These are phyloP conservation scores for Zea luxurians DNA, from an alignment of 176 grass and related monocot genomes.

Conservation along the genomic window DNA sequence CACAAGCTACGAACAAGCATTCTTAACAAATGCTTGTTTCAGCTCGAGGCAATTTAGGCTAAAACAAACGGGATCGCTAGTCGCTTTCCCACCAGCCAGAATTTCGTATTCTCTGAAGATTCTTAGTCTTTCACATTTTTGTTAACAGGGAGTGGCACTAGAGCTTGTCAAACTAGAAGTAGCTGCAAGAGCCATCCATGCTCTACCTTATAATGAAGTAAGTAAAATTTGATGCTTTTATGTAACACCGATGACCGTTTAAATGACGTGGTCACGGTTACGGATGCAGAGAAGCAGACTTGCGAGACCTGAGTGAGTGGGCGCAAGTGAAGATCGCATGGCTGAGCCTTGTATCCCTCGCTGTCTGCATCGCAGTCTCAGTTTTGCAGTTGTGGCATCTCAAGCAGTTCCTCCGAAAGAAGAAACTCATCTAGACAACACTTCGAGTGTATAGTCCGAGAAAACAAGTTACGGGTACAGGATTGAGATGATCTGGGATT, in stretches of 20 bases:
- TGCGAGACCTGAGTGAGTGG: slow-evolving; percentile 58
- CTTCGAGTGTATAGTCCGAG: not conserved
- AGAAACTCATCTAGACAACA: slow-evolving; percentile 60
- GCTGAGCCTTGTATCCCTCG: slow-evolving; percentile 55
- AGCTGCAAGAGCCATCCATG: slow-evolving; percentile 44
- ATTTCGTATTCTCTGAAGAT: not conserved
- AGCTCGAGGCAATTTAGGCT: not conserved
- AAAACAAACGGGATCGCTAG: not conserved
- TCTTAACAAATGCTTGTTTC: no score
- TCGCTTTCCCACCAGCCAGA: not conserved
- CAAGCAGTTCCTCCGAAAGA: slow-evolving; percentile 55
- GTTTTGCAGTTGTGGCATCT: slow-evolving; percentile 50
- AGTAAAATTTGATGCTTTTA: not conserved
- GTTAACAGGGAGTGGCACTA: slow-evolving; percentile 53
- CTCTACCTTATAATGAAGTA: slow-evolving; percentile 54
- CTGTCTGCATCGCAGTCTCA: slow-evolving; percentile 52
- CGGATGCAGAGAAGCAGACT: slow-evolving; percentile 54
- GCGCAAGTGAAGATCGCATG: slow-evolving; percentile 53
- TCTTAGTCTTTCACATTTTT: not conserved
- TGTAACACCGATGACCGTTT: not conserved
- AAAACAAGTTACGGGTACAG: not conserved
- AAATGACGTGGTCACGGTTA: slow-evolving; percentile 12
- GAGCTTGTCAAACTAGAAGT: slow-evolving; percentile 60
- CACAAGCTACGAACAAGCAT: no score
- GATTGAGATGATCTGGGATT: not conserved